Evolutionary conservation across 176 grass and related monocot genomes (phyloP), one percentile per base, ranked within the genome.

Genomic region (Phoenix dactylifera): DNA sequence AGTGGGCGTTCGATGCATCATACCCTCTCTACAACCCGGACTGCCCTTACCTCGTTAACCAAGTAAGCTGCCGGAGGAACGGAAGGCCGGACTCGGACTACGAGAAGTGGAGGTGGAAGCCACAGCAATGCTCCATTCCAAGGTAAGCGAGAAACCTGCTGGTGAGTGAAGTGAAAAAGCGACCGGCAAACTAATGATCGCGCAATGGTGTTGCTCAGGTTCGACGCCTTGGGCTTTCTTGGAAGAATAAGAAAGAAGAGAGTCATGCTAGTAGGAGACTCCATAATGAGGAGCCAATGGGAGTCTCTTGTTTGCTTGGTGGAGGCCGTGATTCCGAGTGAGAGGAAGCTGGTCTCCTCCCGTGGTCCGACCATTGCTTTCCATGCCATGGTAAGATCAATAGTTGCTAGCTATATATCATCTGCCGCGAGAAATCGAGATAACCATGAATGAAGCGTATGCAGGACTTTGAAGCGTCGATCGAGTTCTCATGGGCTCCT

Each of bases 251-350:
- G 72, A 28, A 71, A 62, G 54, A 82, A 76, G 57, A 76, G 79
- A 49, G 58, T 82, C 17, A 82, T 82, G 79, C 48, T 82, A 35
- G 79, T 76, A 32, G 79, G 72, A 14, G 72, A 82, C 49, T 82
- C 79, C 15, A 76, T 76, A 54, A 76, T 71, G 72, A 76, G 79
- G 74, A 82, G 76, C 25, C 79, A 76, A 35, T 82, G 72, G 79
- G 79, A 82, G 51, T 82, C 79, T 35, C 79, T 82, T 18, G 57
- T 76, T 75, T 82, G 79, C 55, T 58, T 82, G 63, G 72, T 82
- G 1, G 79, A 82, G 66, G 59, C 72, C 4, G 72, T 82, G 12
- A 76, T 82, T 25, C 71, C 72, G 18, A 23, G 49, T 16, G 72
- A 76, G 44, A 60, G 51, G 58, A 82, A 82, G 44, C 15, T 61